Conservation (phyloP, 2,329 filamentous ascomycete genomes). For the Xylaria sp. region DNA sequence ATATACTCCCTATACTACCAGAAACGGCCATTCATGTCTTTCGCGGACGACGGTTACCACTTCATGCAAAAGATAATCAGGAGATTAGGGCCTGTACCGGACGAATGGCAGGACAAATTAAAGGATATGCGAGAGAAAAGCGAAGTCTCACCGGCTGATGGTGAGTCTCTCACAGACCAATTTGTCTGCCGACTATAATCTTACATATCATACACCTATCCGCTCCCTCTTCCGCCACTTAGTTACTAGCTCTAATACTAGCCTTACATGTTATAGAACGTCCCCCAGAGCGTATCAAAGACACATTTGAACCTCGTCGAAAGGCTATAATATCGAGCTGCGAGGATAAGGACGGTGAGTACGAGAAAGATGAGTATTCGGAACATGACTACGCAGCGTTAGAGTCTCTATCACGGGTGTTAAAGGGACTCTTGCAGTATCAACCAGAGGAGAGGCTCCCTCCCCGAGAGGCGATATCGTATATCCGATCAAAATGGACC, state of each 20-base stretch:
- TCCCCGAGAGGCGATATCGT: neutral
- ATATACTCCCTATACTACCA: slow-evolving; percentile 13
- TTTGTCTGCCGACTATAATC: no score
- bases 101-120: neutral
- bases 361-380: slow-evolving; percentile 9
- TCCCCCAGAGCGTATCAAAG: neutral
- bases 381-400: slow-evolving; percentile 6
- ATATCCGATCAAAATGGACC: slow-evolving; percentile 15
- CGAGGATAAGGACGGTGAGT: neutral
- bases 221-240: no score
- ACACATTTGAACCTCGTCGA: neutral
- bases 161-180: neutral
- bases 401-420: neutral
- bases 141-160: neutral
- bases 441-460: slow-evolving; percentile 4
- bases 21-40: neutral
- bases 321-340: neutral
- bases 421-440: slow-evolving; percentile 7
- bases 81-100: neutral
- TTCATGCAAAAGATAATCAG: neutral
- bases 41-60: neutral
- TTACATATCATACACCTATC: no score
- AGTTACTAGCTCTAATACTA: neutral
- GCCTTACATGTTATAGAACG: neutral
- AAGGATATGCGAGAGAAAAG: neutral